Conservation (phyloP, 352 stramenopile species). For the Achlya hypogyna region DNA sequence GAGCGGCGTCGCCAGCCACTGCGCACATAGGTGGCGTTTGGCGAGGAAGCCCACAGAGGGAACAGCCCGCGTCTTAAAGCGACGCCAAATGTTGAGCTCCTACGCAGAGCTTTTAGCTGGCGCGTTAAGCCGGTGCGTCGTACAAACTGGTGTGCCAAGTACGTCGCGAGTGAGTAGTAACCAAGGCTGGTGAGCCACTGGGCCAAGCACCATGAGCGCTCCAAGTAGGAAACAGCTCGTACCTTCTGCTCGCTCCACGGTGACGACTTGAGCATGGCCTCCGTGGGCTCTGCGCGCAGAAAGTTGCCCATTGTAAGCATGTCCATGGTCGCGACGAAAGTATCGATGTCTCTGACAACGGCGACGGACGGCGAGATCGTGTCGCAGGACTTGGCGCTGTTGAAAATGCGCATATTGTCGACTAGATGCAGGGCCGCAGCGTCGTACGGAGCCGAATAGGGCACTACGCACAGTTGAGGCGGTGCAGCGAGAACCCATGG, state of each 20-base stretch:
- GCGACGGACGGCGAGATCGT: conserved; percentile 41
- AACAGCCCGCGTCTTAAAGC: conserved; percentile 38
- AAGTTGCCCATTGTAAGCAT: conserved; percentile 48
- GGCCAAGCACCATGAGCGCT: background rate
- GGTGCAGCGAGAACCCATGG: background rate
- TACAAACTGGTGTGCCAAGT: conserved; percentile 73
- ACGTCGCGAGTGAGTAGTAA: conserved; percentile 54
- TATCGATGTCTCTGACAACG: conserved; percentile 8
- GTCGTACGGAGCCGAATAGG: conserved; percentile 41
- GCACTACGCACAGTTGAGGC: conserved; percentile 25
- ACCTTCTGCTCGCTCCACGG: conserved; percentile 48
- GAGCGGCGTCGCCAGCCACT: conserved; percentile 32
- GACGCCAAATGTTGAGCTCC: conserved; percentile 64
- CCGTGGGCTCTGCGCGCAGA: conserved; percentile 30
- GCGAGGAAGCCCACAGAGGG: conserved; percentile 35
- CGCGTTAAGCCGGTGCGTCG: background rate
- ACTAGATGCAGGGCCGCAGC: conserved; percentile 31
- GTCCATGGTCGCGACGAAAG: conserved; percentile 40
- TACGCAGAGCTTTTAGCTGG: conserved; percentile 18
- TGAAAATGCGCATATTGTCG: conserved; percentile 38
- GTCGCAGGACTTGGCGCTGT: conserved; percentile 61
- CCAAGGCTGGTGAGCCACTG: conserved; percentile 54
- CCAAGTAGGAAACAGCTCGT: background rate
- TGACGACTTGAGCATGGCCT: conserved; percentile 27
- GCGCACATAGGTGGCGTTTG: conserved; percentile 33